phyloP scores from a whole-genome alignment of 202 grass and related monocot species.

The Brachypodium distachyon region DNA sequence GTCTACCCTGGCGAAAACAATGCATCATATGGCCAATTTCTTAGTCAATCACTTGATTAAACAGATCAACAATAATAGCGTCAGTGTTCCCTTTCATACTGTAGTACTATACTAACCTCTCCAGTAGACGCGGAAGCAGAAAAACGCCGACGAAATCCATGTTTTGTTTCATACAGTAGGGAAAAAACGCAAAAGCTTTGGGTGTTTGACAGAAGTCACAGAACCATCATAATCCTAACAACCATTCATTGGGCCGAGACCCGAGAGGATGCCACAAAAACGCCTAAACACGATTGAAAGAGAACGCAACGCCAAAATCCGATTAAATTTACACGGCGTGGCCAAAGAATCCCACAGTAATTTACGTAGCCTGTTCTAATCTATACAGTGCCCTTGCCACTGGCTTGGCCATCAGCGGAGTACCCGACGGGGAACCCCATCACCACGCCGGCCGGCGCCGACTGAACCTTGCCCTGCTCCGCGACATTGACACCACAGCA shows the following conservation, averaged over 20 bases:
- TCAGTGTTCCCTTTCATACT: background rate
- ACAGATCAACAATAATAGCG: too few relatives aligned
- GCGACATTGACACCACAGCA: conserved; percentile 2
- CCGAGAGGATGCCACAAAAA: too few relatives aligned
- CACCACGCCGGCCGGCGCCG: conserved; percentile 19
- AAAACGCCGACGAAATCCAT: background rate
- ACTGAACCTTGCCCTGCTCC: background rate
- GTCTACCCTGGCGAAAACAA: background rate
- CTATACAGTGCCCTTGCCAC: background rate
- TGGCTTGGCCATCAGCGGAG: background rate
- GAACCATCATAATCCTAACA: too few relatives aligned
- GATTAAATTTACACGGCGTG: background rate
- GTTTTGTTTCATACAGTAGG: too few relatives aligned
- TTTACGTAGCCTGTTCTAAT: background rate
- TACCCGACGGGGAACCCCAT: conserved; percentile 35
- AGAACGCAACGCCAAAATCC: too few relatives aligned
- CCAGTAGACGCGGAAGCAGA: background rate
- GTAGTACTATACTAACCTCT: too few relatives aligned
- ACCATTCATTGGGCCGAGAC: too few relatives aligned
- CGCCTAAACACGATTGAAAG: too few relatives aligned
- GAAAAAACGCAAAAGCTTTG: too few relatives aligned
- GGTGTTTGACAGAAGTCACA: too few relatives aligned
- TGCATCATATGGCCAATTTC: background rate
- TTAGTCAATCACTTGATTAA: background rate
- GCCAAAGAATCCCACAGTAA: background rate